Evolutionary conservation across 116 monocot genomes (phyloP), one percentile per base, ranked within the genome.

Genomic region (Phalaenopsis hybrid): DNA sequence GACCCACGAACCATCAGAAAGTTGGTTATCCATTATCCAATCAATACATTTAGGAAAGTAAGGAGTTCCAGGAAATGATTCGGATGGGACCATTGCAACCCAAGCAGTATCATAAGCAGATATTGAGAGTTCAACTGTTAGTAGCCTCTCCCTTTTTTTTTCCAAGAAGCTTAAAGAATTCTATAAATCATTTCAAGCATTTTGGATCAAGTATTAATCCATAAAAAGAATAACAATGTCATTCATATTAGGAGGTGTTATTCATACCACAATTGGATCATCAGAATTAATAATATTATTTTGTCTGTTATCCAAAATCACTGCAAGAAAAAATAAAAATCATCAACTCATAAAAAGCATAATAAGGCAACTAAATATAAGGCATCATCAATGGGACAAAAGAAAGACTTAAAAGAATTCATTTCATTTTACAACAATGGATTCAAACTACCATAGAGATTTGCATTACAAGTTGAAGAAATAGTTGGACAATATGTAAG

Each of bases 21-120:
- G 81, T 74, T 97, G 97, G 83, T 93, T 97, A 57, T 89, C 82
- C 59, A 93, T 55, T 70, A 97, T 89, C 97, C 94, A 97, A 18
- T 94, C 81, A 57, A 94, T 8, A 80, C 91, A 94, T 33, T 89
- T 76, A 50, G 92, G 93, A 72, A 97, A 97, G 85, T 83, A 94
- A 81, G 97, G 94, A 83, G 31, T 13, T 52, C 83, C 31, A 57
- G 77, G 78, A 65, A 84, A 91, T 18, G 52, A 75, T 43, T 81
- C 83, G 48, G 91, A 87, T n/a, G 94, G 91, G 44, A 94, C 97
- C 97, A 31, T 31, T 31, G 31, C 31, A 31, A 31, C 31, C 31
- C 31, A 31, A 31, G 31, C 31, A 31, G 31, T 31, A 31, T 31
- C 31, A 82, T 92, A 97, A 18, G 87, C 79, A 78, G 97, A 97